Evolutionary conservation across 148 eudicot genomes (phyloP).

Genomic region (Heliosperma pusillum): DNA sequence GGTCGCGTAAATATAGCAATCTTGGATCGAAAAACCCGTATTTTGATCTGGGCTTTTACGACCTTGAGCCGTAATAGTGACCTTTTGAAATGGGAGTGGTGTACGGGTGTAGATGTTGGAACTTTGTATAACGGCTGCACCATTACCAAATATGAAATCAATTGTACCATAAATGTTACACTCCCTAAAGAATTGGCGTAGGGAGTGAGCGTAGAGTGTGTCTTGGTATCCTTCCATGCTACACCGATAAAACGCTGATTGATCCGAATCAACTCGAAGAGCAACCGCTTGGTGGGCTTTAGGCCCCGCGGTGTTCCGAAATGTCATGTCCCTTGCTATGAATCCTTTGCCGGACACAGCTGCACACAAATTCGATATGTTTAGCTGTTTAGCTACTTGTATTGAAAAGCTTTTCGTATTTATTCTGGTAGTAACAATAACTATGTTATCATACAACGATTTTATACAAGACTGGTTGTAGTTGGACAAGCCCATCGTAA

Average conservation of each 20-base stretch:
- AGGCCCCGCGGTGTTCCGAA: constrained; percentile 41
- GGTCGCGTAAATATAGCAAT: constrained; percentile 55
- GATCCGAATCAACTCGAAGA: constrained; percentile 30
- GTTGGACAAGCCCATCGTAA: no score
- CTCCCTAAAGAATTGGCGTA: constrained; percentile 36
- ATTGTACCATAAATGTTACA: constrained; percentile 39
- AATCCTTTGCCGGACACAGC: constrained; percentile 87
- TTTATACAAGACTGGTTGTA: no score
- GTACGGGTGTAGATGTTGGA: constrained; percentile 57
- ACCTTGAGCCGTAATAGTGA: constrained; percentile 82
- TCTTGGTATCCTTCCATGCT: constrained; percentile 43
- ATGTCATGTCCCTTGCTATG: constrained; percentile 64
- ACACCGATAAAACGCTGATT: constrained; percentile 30
- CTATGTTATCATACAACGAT: no score
- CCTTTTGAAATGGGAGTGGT: constrained; percentile 65
- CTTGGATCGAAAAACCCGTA: constrained; percentile 74
- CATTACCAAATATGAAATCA: constrained; percentile 40
- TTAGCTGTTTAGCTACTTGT: no score
- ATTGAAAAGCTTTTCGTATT: no score
- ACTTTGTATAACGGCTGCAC: constrained; percentile 75
- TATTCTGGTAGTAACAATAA: no score
- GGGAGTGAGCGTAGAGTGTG: constrained; percentile 36
- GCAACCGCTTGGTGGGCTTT: constrained; percentile 42
- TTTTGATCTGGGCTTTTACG: constrained; percentile 69
- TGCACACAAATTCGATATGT: constrained; percentile 15